Evolutionary conservation across 441 rosid species (phyloP), one percentile per base, ranked within the genome.

Genomic region (Gossypium schwendimanii): DNA sequence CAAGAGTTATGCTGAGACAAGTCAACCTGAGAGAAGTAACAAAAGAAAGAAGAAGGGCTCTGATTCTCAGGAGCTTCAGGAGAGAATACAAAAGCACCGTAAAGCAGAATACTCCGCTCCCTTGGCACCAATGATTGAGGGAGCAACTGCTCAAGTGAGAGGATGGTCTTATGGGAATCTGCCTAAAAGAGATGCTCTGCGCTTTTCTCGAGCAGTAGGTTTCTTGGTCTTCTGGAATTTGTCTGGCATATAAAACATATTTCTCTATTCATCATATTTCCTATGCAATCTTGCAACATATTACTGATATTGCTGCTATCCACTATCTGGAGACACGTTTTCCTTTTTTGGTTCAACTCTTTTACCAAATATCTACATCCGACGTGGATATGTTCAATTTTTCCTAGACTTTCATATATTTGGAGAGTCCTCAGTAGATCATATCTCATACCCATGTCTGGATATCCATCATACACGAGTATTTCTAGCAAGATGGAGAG

Each of bases 161-260:
- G 98, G 93, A 78, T 96, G 99, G 98, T 92, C 97, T 62, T 81
- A 87, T 31, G 98, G 98, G 81, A 96, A 94, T 85, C 80, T 96
- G 69, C 88, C 96, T 21, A 96, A 96, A 87, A 90, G 95, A 87
- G 98, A 96, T 82, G 98, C 99, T n/a, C 84, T 79, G 47, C 92
- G 97, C 33, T 92, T 96, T 88, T 93, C 88, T 70, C 96, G 98
- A 75, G 92, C 91, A 81, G 99, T 96, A 87, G 89, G 45, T 55
- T 68, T 72, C 47, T 45, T 45, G 26, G 8, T 60, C 62, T 69
- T 62, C 9, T 71, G 57, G n/a, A 53, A 12, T 33, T 62, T 62
- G 23, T 41, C 17, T 18, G 15, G 68, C 50, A 63, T 11, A 17
- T 63, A 36, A 17, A 63, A 39, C n/a, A 36, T 36, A 63, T 63